Base-by-base conservation (phyloP, 306 rosid genomes). In the Prosopis cineraria region DNA sequence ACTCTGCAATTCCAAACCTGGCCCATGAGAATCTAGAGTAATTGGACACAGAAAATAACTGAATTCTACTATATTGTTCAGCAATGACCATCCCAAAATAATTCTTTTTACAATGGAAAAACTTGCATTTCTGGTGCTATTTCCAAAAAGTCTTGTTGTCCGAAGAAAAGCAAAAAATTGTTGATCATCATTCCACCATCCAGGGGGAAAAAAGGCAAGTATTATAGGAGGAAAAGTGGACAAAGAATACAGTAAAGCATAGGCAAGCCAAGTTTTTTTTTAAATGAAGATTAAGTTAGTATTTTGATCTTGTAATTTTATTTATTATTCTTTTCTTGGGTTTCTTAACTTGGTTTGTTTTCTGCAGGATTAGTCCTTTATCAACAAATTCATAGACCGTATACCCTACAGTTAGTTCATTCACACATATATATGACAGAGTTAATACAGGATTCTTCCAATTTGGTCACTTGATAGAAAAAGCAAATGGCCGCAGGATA, bases 1-100 rank as follows among this genome's bases (percentile, higher is more conserved):
- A 88, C 90, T 89, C 97, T 92, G 90, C 87, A 87, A 62, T 78
- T 69, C 68, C 70, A 64, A 78, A 82, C 72, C 17, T 10, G 48
- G 3, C 34, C 12, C 6, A 63, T 39, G 22, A 64, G 55, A 55
- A 62, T 73, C 66, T 30, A 34, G 76, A 71, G 34, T 37, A 3
- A 68, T 3, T 14, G 56, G 13, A 43, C 27, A 25, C 31, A 27
- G 43, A 37, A 74, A 75, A 50, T 14, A 75, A 47, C 33, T 29
- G 63, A 24, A 29, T 59, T 29, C 10, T 67, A 73, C 34, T 40
- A 30, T 31, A 50, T 10, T 40, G 55, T 19, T 52, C 50, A 52
- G 20, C 74, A 37, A 31, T 63, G 67, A 48, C 66, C 36, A 48
- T 5, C 63, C 3, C 22, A 41, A 43, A 44, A 44, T 4, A 20